These are phyloP conservation scores for Scolecobasidium constrictum DNA, from an alignment of 2,329 filamentous ascomycete species.

Conservation along the genomic window DNA sequence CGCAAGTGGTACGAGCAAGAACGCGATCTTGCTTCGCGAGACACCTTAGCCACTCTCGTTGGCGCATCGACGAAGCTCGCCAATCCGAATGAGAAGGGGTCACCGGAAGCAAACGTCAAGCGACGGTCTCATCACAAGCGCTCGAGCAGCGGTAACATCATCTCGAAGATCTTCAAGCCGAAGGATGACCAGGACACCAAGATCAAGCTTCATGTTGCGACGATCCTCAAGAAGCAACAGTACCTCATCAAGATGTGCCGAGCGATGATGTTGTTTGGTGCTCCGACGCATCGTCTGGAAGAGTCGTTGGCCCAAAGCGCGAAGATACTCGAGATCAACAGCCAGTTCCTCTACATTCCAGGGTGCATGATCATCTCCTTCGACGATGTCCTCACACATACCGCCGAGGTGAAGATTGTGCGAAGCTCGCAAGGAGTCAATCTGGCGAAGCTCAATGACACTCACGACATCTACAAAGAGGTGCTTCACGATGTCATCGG, in stretches of 20 bases:
- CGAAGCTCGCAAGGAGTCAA: conserved; percentile 59
- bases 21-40: conserved; percentile 21
- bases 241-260: conserved; percentile 79
- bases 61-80: conserved; percentile 33
- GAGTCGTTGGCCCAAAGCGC: conserved; percentile 88
- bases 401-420: conserved; percentile 67
- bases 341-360: conserved; percentile 81
- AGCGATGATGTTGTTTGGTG: conserved; percentile 80
- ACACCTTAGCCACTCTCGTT: conserved; percentile 32
- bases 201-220: conserved; percentile 51
- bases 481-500: conserved; percentile 66
- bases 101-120: conserved; percentile 28
- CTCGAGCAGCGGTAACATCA: conserved; percentile 24
- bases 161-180: conserved; percentile 19
- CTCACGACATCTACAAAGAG: conserved; percentile 69
- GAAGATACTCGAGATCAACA: conserved; percentile 77
- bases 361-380: conserved; percentile 94
- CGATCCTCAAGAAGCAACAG: conserved; percentile 65
- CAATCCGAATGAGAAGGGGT: conserved; percentile 27
- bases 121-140: conserved; percentile 22
- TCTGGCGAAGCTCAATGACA: conserved; percentile 61
- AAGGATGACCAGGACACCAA: conserved; percentile 37
- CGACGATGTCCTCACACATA: conserved; percentile 61
- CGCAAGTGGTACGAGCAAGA: conserved; percentile 22
- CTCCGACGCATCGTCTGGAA: conserved; percentile 82